Evolutionary conservation across 495 filamentous ascomycete genomes (phyloP).

Genomic region (Clohesyomyces aquaticus): DNA sequence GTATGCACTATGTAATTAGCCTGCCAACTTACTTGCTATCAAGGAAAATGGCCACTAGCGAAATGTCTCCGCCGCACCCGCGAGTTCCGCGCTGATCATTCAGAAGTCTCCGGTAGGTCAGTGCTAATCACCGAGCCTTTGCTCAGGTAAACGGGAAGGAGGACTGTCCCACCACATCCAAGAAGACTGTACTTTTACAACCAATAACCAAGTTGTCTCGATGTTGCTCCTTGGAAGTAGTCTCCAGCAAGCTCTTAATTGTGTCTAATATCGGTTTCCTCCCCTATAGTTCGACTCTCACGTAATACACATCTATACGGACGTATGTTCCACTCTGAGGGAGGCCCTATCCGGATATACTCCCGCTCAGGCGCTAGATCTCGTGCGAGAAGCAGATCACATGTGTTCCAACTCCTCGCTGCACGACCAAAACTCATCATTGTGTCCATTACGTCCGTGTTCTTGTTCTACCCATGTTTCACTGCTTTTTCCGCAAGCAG

Average conservation of each 20-base stretch:
- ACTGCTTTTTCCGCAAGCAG: conserved; percentile 21
- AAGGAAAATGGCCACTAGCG: no score
- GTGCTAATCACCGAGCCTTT: neutral
- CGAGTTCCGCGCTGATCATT: neutral
- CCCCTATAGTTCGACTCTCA: neutral
- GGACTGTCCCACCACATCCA: neutral
- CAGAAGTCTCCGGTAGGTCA: neutral
- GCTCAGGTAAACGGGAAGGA: neutral
- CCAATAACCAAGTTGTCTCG: neutral
- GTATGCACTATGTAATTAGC: no score
- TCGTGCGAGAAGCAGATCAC: conserved; percentile 17
- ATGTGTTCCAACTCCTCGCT: neutral
- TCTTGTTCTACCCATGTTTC: conserved; percentile 29
- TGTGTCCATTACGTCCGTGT: neutral
- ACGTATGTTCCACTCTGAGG: neutral
- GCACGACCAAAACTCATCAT: conserved; percentile 4
- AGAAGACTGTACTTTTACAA: neutral
- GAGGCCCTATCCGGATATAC: neutral
- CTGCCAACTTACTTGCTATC: no score
- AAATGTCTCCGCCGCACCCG: no score
- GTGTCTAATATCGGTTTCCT: neutral
- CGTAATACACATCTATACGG: neutral
- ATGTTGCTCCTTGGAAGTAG: neutral
- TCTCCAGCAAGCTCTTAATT: neutral
- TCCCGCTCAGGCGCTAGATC: neutral